Percentiles rank a stretch among this genome's conserved stretches.
Conservation (phyloP, 192 early-diverging fungal species). For the Neocallimastix lanati region DNA sequence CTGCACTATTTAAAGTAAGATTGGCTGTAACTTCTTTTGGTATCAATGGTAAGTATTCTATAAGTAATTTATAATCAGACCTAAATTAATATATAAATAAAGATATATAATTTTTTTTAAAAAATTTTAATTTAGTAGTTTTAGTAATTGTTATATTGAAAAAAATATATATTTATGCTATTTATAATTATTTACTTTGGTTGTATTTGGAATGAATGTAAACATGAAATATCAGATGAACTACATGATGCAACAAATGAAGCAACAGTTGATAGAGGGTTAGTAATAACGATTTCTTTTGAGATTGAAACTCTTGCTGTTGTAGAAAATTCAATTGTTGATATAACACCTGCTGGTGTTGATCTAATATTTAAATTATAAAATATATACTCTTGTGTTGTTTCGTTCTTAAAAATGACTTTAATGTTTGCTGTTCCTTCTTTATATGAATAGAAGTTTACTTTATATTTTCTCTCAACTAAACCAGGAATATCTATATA, state of each 20-base stretch:
- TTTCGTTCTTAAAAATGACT: slow-evolving; percentile 37
- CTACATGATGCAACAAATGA: slow-evolving; percentile 20
- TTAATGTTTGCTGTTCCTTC: slow-evolving; percentile 27
- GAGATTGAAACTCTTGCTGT: slow-evolving; percentile 14
- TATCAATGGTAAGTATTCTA: slow-evolving; percentile 34
- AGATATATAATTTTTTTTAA: not conserved
- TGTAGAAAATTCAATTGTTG: slow-evolving; percentile 20
- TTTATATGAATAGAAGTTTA: slow-evolving; percentile 36
- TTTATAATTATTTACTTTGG: slow-evolving; percentile 19
- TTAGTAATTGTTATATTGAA: not conserved
- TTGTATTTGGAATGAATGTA: slow-evolving; percentile 22
- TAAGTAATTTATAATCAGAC: slow-evolving; percentile 13
- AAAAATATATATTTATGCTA: not conserved
- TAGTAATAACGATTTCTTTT: slow-evolving; percentile 20
- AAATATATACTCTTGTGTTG: slow-evolving; percentile 31
- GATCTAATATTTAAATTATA: slow-evolving; percentile 32
- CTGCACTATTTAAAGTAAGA: slow-evolving; percentile 14
- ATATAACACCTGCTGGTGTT: slow-evolving; percentile 28
- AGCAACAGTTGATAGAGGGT: slow-evolving; percentile 23
- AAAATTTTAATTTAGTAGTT: no score
- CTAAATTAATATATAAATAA: slow-evolving; percentile 10
- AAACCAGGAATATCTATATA: slow-evolving; percentile 31
- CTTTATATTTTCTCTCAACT: slow-evolving; percentile 30
- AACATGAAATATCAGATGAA: slow-evolving; percentile 21
- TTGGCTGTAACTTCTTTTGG: slow-evolving; percentile 22